phyloP scores from a whole-genome alignment of 2,329 filamentous ascomycete genomes.

The Zalaria sp. region DNA sequence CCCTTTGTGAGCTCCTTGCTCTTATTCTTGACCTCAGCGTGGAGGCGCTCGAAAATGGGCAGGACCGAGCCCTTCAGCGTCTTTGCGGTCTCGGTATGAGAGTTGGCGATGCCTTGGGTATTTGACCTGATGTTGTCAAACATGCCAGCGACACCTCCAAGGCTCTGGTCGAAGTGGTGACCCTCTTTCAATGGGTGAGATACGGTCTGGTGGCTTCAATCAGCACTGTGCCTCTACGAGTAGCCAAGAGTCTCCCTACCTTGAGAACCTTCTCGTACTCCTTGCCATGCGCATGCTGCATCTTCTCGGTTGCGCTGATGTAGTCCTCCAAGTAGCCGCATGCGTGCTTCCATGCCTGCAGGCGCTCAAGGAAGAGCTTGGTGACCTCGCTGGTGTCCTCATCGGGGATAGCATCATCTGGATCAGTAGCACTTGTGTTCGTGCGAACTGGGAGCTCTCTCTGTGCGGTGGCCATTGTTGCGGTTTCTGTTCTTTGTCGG shows the following conservation, averaged over 20 bases:
- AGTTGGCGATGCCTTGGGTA: slow-evolving; percentile 79
- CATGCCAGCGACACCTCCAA: slow-evolving; percentile 77
- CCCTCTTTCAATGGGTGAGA: slow-evolving; percentile 75
- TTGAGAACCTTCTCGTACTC: slow-evolving; percentile 94
- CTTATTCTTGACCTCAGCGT: slow-evolving; percentile 96
- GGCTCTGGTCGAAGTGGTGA: slow-evolving; percentile 79
- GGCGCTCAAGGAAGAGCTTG: slow-evolving; percentile 64
- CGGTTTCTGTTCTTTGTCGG: background rate
- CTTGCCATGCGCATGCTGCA: slow-evolving; percentile 72
- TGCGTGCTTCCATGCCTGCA: slow-evolving; percentile 93
- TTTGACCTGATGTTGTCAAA: slow-evolving; percentile 92
- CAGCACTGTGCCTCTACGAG: slow-evolving; percentile 5
- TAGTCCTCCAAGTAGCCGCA: slow-evolving; percentile 87
- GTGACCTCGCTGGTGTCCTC: slow-evolving; percentile 36
- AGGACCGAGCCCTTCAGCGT: slow-evolving; percentile 74
- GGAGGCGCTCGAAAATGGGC: slow-evolving; percentile 77
- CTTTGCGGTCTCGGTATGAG: slow-evolving; percentile 83
- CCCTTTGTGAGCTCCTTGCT: slow-evolving; percentile 75
- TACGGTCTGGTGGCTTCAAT: slow-evolving; percentile 46
- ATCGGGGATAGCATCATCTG: slow-evolving; percentile 31
- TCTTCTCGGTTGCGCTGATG: slow-evolving; percentile 69
- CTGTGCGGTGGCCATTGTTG: slow-evolving; percentile 5
- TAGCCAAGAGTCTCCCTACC: slow-evolving; percentile 26
- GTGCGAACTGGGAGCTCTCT: slow-evolving; percentile 17
- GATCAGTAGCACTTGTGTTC: slow-evolving; percentile 18